Evolutionary conservation across 441 rosid species (phyloP), one percentile per base, ranked within the genome.

Genomic region (Gossypium schwendimanii): DNA sequence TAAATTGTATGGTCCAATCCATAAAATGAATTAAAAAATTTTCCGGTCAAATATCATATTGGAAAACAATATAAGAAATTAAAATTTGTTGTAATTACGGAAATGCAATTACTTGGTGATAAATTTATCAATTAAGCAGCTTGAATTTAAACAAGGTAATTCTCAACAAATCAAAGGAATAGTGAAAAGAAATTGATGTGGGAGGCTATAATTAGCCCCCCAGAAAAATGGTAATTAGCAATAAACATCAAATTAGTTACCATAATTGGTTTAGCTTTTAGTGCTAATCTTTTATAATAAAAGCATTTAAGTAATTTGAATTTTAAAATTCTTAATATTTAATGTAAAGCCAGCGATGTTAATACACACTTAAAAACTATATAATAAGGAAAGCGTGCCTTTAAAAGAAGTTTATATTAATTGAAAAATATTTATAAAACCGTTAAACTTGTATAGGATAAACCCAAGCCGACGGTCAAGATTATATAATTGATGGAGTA

Each of bases 221-320:
- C 53, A 61, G 60, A 75, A 26, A 3, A 60, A 20, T 33, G 47
- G 44, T 17, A 70, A 62, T 77, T 73, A 60, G 61, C 79, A 77
- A 63, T 80, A 71, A 75, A 82, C 31, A n/a, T 62, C 58, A 21
- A 68, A 67, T 72, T 74, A 70, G 79, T 75, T 70, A 67, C 26
- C 49, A 41, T 57, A 21, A 70, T 61, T 57, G 60, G 61, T 60
- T 1, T 18, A 36, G 41, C 67, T 69, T 58, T 70, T 52, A 15
- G 17, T 0, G 41, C 21, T 47, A 21, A 65, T 47, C 14, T 44
- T 49, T 66, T 6, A 8, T 7, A 24, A 47, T 47, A 24, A 14
- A 66, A 26, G 4, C 14, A 24, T 67, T 67, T 24, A 2, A 6
- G 47, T 9, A 39, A 65, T 23, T 66, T 66, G 47, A n/a, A 9